These are phyloP conservation scores for Phlyctochytrium bullatum DNA, from an alignment of 192 early-diverging fungal genomes.

Conservation along the genomic window DNA sequence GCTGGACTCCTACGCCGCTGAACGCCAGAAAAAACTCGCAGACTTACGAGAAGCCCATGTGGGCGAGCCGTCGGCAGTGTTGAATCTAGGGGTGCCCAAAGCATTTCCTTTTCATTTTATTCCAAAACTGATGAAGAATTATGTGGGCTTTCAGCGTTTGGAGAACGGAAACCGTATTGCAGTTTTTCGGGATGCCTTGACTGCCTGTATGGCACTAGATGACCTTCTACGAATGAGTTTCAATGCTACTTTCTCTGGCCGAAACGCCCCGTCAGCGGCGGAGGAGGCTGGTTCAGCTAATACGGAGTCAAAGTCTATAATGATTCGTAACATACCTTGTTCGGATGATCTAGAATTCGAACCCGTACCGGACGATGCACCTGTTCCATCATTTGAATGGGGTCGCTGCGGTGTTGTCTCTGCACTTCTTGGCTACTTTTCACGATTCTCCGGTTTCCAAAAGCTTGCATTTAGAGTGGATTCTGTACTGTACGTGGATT, in stretches of 20 bases:
- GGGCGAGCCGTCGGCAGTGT: background rate
- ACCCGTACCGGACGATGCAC: background rate
- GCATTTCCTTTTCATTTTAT: background rate
- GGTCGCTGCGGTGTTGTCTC: background rate
- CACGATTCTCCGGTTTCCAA: background rate
- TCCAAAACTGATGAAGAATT: constrained; percentile 1
- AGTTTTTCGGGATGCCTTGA: background rate
- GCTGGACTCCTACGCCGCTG: no score
- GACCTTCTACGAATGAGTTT: background rate
- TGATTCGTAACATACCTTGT: constrained; percentile 1
- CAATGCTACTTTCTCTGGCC: background rate
- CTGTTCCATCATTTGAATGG: background rate
- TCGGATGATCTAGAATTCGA: background rate
- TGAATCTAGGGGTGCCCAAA: background rate
- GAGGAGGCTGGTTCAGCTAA: background rate
- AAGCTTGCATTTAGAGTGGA: background rate
- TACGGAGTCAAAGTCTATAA: background rate
- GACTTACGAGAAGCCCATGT: background rate
- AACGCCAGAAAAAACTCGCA: background rate
- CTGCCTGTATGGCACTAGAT: background rate
- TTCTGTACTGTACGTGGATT: background rate
- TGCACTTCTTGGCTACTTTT: background rate
- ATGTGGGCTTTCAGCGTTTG: background rate
- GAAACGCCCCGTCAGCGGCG: background rate
- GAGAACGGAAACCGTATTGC: background rate